Percentiles rank a stretch among this genome's conserved stretches.
Evolutionary conservation across 1,284 basidiomycete species (phyloP).

Genomic region (Cryptococcus sp.): DNA sequence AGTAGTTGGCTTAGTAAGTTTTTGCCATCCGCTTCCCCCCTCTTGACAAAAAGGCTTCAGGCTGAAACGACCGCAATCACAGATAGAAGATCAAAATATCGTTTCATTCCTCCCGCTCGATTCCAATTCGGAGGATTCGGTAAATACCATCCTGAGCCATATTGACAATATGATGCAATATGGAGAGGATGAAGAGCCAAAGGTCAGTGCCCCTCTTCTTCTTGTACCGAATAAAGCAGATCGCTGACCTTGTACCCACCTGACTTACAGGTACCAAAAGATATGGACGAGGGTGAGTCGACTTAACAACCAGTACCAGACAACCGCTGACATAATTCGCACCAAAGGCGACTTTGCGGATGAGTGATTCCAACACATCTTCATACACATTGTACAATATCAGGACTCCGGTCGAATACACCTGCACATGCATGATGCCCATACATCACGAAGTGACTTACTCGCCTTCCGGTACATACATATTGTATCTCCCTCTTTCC

Average conservation of each 20-base stretch:
- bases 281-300: conserved; percentile 78
- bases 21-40: background rate
- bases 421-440: background rate
- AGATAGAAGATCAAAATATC: conserved; percentile 98
- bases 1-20: conserved; percentile 83
- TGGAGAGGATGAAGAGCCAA: conserved; percentile 89
- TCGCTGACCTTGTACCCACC: background rate
- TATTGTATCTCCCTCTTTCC: conserved; percentile 30
- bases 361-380: conserved; percentile 5
- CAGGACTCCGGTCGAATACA: background rate
- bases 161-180: conserved; percentile 98
- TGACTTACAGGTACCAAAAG: conserved; percentile 62
- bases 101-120: conserved; percentile 97
- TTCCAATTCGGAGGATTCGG: conserved; percentile 82
- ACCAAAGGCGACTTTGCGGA: conserved; percentile 27
- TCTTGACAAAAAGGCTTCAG: conserved; percentile 4
- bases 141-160: conserved; percentile 88
- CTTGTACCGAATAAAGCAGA: background rate
- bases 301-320: background rate
- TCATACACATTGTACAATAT: background rate
- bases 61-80: conserved; percentile 11
- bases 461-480: conserved; percentile 26
- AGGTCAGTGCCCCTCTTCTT: conserved; percentile 55
- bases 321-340: conserved; percentile 6
- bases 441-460: background rate